phyloP scores from a whole-genome alignment of 2,329 filamentous ascomycete genomes.

The Talaromyces sp. region DNA sequence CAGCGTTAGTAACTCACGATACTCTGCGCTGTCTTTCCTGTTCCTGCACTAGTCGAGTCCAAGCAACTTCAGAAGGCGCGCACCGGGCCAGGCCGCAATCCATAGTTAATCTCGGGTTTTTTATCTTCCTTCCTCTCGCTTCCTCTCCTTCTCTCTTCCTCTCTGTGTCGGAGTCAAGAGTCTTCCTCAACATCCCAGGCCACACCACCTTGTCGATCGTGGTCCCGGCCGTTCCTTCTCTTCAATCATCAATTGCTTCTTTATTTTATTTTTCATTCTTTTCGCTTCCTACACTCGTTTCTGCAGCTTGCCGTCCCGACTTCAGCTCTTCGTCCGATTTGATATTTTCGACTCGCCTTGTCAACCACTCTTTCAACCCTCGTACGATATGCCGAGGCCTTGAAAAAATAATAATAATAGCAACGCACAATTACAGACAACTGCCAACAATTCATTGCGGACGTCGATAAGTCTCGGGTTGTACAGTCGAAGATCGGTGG shows the following conservation, averaged over 20 bases:
- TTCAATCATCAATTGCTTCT: conserved; percentile 3
- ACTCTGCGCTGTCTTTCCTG: neutral
- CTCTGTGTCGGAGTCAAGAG: conserved; percentile 1
- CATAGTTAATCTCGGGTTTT: neutral
- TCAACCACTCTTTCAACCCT: neutral
- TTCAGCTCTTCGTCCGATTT: conserved; percentile 1
- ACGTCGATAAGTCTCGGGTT: neutral
- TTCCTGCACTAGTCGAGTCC: neutral
- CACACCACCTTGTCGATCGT: conserved; percentile 21
- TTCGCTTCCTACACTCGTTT: neutral
- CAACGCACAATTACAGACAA: neutral
- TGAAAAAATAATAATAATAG: neutral
- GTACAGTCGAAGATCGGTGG: neutral
- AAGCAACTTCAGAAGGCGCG: neutral
- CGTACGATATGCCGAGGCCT: conserved; percentile 7
- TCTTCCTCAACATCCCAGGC: neutral
- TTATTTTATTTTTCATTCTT: conserved; percentile 6
- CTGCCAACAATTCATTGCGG: neutral
- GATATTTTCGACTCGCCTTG: neutral
- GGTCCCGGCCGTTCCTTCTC: conserved; percentile 13
- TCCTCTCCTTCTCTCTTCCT: neutral
- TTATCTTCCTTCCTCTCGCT: neutral
- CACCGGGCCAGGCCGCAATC: neutral
- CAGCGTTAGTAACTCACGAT: conserved; percentile 12
- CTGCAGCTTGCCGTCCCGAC: neutral